Evolutionary conservation across 441 rosid species (phyloP).

Genomic region (Corymbia citriodora): DNA sequence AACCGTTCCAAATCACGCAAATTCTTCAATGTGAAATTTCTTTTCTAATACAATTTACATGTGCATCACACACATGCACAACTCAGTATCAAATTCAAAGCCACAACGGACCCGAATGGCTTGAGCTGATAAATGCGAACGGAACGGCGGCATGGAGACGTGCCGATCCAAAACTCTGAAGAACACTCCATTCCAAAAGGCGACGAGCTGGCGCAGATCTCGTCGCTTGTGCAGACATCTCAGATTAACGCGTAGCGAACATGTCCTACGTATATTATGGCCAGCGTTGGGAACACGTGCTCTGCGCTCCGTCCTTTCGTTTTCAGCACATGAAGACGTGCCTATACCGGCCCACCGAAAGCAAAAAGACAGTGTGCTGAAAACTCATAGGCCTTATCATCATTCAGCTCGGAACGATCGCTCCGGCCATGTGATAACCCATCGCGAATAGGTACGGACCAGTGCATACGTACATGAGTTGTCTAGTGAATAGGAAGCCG

Average conservation of each 20-base stretch:
- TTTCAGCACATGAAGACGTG: not conserved
- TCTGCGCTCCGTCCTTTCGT: not conserved
- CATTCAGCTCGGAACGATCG: accelerated
- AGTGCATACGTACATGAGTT: not conserved
- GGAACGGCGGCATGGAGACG: not conserved
- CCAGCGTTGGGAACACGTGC: not conserved
- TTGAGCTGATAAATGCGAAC: not conserved
- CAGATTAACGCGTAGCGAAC: not conserved
- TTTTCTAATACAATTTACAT: too few species aligned
- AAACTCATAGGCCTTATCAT: not conserved
- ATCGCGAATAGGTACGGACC: not conserved
- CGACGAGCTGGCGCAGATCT: not conserved
- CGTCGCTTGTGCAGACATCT: not conserved
- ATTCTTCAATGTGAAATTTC: too few species aligned
- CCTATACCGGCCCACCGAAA: not conserved
- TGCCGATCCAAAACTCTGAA: not conserved
- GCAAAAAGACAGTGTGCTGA: not conserved
- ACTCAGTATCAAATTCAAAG: not conserved
- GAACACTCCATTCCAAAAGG: not conserved
- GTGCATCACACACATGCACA: too few species aligned
- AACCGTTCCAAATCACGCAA: too few species aligned
- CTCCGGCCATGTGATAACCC: not conserved
- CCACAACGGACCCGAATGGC: not conserved
- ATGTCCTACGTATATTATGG: not conserved
- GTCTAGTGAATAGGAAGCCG: not conserved